These are phyloP conservation scores for Vigna reflexopilosa DNA, from an alignment of 306 rosid species.

Conservation along the genomic window DNA sequence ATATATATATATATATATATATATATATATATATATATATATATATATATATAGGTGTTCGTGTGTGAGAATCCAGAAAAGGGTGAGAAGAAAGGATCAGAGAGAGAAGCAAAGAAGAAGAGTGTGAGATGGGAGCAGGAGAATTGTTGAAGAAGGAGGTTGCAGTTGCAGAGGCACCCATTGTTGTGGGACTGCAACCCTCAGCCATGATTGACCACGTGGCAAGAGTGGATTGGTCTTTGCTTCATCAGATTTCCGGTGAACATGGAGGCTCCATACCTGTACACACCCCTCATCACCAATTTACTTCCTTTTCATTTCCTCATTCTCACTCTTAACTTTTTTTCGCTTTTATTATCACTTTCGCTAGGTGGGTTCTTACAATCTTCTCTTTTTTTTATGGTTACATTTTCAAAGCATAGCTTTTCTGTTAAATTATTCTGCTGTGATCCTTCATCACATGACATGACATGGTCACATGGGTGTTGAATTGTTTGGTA, in stretches of 20 bases:
- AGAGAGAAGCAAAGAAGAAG: background rate
- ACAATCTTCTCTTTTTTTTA: background rate
- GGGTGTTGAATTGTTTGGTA: background rate
- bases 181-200: constrained; percentile 74
- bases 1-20: background rate
- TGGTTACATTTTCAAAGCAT: background rate
- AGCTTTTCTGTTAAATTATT: background rate
- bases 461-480: constrained; percentile 3
- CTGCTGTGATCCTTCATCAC: background rate
- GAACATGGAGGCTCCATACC: constrained; percentile 89
- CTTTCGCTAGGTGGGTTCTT: background rate
- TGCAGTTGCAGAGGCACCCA: constrained; percentile 39
- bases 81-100: background rate
- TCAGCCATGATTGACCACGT: constrained; percentile 81
- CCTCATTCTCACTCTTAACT: background rate
- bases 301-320: background rate
- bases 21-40: background rate
- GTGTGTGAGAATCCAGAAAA: background rate
- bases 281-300: constrained; percentile 40
- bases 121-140: constrained; percentile 38
- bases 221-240: constrained; percentile 65
- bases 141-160: background rate
- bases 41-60: background rate
- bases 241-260: constrained; percentile 75
- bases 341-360: background rate